Evolutionary conservation across 2,329 filamentous ascomycete species (phyloP).

Genomic region (Xylaria hypoxylon): DNA sequence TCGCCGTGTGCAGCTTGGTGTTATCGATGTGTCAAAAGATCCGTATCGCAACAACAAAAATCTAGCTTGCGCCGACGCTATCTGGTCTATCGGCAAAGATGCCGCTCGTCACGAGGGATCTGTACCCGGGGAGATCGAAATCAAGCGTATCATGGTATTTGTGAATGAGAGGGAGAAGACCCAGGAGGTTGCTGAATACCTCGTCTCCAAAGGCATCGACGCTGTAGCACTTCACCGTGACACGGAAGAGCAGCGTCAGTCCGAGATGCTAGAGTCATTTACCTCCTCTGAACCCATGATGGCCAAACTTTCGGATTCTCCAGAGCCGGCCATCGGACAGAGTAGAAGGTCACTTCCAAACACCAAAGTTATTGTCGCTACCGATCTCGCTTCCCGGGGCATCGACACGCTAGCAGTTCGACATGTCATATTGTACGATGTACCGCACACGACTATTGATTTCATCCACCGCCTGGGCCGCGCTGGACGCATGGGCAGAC

Average conservation of each 20-base stretch:
- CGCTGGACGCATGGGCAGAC: constrained; percentile 90
- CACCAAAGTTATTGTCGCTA: constrained; percentile 92
- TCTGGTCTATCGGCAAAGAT: constrained; percentile 92
- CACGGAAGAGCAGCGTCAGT: constrained; percentile 79
- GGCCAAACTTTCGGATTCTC: constrained; percentile 33
- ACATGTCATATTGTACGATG: constrained; percentile 94
- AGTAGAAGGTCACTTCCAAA: constrained; percentile 71
- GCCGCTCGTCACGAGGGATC: constrained; percentile 68
- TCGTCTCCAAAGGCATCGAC: constrained; percentile 87
- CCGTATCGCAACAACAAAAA: constrained; percentile 94
- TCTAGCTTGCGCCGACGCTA: constrained; percentile 92
- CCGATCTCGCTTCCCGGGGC: constrained; percentile 89
- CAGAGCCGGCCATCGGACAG: constrained; percentile 45
- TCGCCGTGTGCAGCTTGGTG: constrained; percentile 90
- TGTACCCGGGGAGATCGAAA: constrained; percentile 68
- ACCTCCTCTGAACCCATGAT: constrained; percentile 63
- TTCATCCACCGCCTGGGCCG: constrained; percentile 96
- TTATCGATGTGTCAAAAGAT: constrained; percentile 91
- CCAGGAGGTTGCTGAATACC: constrained; percentile 80
- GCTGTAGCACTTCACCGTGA: constrained; percentile 88
- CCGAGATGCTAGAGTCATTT: constrained; percentile 81
- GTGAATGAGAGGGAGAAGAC: constrained; percentile 96
- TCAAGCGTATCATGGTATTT: constrained; percentile 92
- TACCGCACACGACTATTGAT: constrained; percentile 97
- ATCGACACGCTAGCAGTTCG: constrained; percentile 94